phyloP scores from a whole-genome alignment of 768 basidiomycete species.

The Dacryopinax primogenitus region DNA sequence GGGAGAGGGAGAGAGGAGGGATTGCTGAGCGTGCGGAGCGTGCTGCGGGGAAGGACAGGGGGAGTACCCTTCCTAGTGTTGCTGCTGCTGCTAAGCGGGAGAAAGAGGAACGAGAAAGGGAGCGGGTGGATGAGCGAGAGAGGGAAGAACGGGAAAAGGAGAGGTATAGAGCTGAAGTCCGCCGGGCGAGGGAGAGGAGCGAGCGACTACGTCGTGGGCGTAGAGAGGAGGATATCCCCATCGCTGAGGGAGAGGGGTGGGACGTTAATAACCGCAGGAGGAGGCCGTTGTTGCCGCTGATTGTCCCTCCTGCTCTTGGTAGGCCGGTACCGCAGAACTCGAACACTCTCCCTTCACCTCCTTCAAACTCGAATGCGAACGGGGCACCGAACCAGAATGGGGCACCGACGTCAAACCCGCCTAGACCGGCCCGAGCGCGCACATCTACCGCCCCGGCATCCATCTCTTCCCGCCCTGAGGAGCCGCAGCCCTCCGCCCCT shows the following conservation, averaged over 20 bases:
- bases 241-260: not conserved
- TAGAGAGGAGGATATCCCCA: not conserved
- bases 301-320: not conserved
- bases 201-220: not conserved
- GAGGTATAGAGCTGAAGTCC: not conserved
- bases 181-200: not conserved
- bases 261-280: not conserved
- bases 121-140: not conserved
- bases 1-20: not conserved
- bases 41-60: not conserved
- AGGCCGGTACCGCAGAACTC: not conserved
- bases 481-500: not conserved
- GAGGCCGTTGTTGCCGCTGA: not conserved
- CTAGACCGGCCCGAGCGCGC: too few relatives aligned
- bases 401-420: too few relatives aligned
- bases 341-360: not conserved
- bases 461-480: not conserved
- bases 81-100: not conserved
- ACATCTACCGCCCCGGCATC: not conserved
- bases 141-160: constrained; percentile 4
- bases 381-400: too few relatives aligned
- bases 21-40: not conserved
- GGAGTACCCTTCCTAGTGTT: too few relatives aligned
- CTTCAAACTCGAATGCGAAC: too few relatives aligned
- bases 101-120: not conserved